Evolutionary conservation across 495 filamentous ascomycete species (phyloP), one percentile per base, ranked within the genome.

Genomic region (Tuber borchii): DNA sequence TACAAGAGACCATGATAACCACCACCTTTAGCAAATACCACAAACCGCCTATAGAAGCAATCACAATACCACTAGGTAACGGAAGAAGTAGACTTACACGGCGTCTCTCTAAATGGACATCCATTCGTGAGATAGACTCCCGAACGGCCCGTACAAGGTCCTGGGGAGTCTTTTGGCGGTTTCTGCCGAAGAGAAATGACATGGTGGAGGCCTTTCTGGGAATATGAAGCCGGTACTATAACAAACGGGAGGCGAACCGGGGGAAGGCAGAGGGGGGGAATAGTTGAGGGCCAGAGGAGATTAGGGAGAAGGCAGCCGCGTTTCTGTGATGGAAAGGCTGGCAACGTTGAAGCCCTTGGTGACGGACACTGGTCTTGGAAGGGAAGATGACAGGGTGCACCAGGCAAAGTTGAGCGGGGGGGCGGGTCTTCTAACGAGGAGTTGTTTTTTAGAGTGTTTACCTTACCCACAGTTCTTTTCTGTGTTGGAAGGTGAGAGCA

Each of bases 141-240:
- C 75, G 78, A 86, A 84, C 76, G 86, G 84, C 75, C 88, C 86
- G 74, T 82, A 84, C 70, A 84, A 86, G 77, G 85, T 89, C 83
- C 83, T 91, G 84, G 84, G 87, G 80, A 82, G 87, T 85, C 87
- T 89, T 87, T 77, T 87, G 86, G 73, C 83, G 84, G 82, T 88
- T 90, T 81, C 93, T 87, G 73, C 89, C 90, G 83, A 97, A 97
- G 77, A 99, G 89, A 86, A 99, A 99, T 37, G 95, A 92, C 93
- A 97, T 97, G 72, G 78, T 83, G 17, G 43, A 73, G 70, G 44
- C 56, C 31, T 34, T 65, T 34, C 31, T 65, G 56, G 26, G 17
- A 65, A 26, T 65, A 31, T 34, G 19, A 34, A 17, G 56, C 56
- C 56, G 9, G 56, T 34, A 9, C 71, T 80, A 45, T 65, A 40